Conservation (phyloP, 352 stramenopile genomes). For the Globisporangium viniferum region DNA sequence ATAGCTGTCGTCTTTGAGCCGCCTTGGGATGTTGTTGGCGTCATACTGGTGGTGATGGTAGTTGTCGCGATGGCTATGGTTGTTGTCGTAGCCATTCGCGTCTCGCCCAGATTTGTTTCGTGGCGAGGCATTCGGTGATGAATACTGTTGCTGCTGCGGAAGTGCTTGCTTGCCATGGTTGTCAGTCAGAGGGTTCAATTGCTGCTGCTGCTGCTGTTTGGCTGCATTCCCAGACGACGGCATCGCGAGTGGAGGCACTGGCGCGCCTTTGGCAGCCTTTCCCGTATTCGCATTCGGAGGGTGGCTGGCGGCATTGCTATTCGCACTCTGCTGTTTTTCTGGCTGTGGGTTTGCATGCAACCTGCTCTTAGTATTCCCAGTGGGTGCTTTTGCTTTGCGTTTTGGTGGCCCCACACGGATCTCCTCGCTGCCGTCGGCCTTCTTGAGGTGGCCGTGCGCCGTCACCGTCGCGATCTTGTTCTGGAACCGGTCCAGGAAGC, state of each 20-base stretch:
- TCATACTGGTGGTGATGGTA: conserved; percentile 28
- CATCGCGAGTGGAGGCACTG: conserved; percentile 10
- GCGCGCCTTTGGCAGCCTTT: conserved; percentile 5
- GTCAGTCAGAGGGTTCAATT: conserved; percentile 11
- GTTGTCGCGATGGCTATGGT: conserved; percentile 24
- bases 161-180: conserved; percentile 2
- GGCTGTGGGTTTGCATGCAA: neutral
- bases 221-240: conserved; percentile 1
- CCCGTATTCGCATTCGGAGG: neutral
- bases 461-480: conserved; percentile 83
- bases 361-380: neutral
- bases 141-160: conserved; percentile 9
- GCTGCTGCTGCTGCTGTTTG: conserved; percentile 19
- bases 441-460: conserved; percentile 71
- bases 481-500: conserved; percentile 81
- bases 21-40: conserved; percentile 23
- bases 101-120: conserved; percentile 33
- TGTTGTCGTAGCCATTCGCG: conserved; percentile 25
- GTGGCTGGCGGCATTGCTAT: conserved; percentile 16
- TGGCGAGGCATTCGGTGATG: conserved; percentile 25
- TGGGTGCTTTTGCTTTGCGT: conserved; percentile 25
- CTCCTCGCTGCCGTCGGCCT: conserved; percentile 76
- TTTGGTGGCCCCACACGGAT: conserved; percentile 72
- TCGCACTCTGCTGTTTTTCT: conserved; percentile 11
- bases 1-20: conserved; percentile 31